Evolutionary conservation across 352 stramenopile genomes (phyloP), one percentile per base, ranked within the genome.

Genomic region (Halophytophthora batemanensis): DNA sequence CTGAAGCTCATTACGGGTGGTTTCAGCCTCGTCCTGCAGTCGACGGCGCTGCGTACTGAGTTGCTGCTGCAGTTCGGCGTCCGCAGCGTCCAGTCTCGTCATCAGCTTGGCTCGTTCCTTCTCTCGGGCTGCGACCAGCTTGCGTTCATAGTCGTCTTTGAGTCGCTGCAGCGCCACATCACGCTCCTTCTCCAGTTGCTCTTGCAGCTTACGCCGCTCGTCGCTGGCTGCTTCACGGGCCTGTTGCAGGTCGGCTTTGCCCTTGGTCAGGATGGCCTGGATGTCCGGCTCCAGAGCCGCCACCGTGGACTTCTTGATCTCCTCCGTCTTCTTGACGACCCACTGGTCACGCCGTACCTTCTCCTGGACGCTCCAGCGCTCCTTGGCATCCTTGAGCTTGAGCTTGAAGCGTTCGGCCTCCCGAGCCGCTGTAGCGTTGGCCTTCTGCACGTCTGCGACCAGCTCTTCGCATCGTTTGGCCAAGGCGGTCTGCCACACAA

Each of bases 251-350:
- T 89, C 81, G 14, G 64, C 74, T 61, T 88, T 93, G 22, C 80
- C 77, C 45, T 87, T 87, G 4, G 76, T 60, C 22, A 93, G 64
- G 57, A 93, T 93, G 15, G 79, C 71, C 43, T 93, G 82, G 43
- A 93, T 88, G 45, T 93, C 79, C 0, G 82, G 79, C 46, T 93
- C 82, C 15, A 93, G 51, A 5, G 82, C 79, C 40, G 83, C 77
- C 17, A 93, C 71, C 0, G 82, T 90, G 28, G 73, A 83, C 46
- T 90, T 93, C 60, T 93, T 93, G 56, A 90, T 90, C 56, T 93
- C 82, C 37, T 89, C 82, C 1, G 79, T 93, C 60, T 93, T 92
- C 50, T 89, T 87, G 14, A 70, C 58, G 52, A 92, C 84, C 82
- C 79, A 93, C 42, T 93, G 75, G 28, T 90, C 79, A 36, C 82